Evolutionary conservation across 352 stramenopile species (phyloP), one percentile per base, ranked within the genome.

Genomic region (Phytopythium vexans): DNA sequence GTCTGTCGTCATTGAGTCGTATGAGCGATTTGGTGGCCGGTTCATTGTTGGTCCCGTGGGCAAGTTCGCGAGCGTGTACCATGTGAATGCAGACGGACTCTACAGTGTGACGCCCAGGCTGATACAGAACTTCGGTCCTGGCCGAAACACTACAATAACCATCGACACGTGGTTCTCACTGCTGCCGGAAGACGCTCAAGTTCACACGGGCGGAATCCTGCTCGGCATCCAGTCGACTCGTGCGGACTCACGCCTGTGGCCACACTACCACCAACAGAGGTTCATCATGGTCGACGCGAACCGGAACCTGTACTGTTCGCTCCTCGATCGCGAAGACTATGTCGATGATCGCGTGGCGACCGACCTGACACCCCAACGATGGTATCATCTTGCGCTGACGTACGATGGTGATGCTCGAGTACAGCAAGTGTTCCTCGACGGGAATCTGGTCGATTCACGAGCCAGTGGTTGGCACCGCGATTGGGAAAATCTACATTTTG

Each of bases 351-450:
- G 49, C 1, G 62, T 79, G 6, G 62, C 60, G 2, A 53, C 41
- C 3, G 8, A 57, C 10, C 54, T 84, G 12, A 49, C 52, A 33
- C 52, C 38, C 14, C 36, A 70, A 16, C 71, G 56, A 15, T 82
- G 68, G 71, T 72, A 82, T 42, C 74, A 85, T 41, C 39, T 85
- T 31, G 60, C 60, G 35, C 42, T 85, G 16, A 74, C 68, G 6
- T 80, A 77, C 36, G 56, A 72, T 8, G 51, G 49, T 0, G 16
- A 52, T 10, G 49, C 27, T 4, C 58, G 66, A 5, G 49, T 50
- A 9, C 64, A 82, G 47, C 37, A 62, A 27, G 65, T 84, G 11
- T 82, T 68, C 36, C 8, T 84, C 10, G 60, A 79, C 40, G 70
- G 70, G 8, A 41, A 66, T 8, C 53, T 77, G 6, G 43, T 68